phyloP scores from a whole-genome alignment of 2,329 filamentous ascomycete genomes.

The Coniochaeta hoffmannii region DNA sequence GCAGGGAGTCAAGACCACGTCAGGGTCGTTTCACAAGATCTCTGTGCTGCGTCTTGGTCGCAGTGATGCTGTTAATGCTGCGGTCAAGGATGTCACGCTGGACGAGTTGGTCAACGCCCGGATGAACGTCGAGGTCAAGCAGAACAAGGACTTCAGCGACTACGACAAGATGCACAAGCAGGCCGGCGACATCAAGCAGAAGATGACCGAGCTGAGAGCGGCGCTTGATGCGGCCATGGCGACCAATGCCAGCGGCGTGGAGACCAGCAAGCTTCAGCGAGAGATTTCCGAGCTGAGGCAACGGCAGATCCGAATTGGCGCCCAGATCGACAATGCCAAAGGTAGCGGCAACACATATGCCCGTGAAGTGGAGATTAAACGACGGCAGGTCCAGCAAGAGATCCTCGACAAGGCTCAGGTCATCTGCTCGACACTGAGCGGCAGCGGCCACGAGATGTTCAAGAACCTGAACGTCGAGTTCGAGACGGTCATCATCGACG shows the following conservation, averaged over 20 bases:
- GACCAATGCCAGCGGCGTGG: constrained; percentile 10
- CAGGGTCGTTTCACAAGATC: constrained; percentile 66
- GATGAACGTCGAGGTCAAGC: constrained; percentile 53
- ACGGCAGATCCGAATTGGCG: constrained; percentile 66
- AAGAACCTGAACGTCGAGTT: constrained; percentile 91
- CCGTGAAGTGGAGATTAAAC: constrained; percentile 78
- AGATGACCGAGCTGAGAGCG: constrained; percentile 63
- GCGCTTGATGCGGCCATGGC: constrained; percentile 59
- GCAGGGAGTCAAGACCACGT: constrained; percentile 70
- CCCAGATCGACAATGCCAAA: constrained; percentile 78
- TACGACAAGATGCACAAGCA: constrained; percentile 56
- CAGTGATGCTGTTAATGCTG: constrained; percentile 84
- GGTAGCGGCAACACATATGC: constrained; percentile 76
- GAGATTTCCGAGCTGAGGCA: constrained; percentile 73
- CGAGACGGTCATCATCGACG: constrained; percentile 96
- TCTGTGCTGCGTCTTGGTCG: constrained; percentile 86
- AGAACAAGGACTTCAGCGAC: constrained; percentile 47
- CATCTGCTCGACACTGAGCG: constrained; percentile 89
- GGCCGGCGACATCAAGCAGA: constrained; percentile 64
- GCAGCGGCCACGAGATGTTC: constrained; percentile 96
- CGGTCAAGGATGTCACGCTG: constrained; percentile 84
- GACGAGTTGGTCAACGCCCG: constrained; percentile 81
- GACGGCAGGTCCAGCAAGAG: constrained; percentile 79
- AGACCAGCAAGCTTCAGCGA: constrained; percentile 55
- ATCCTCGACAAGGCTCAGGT: constrained; percentile 88